Conservation (phyloP, 2,329 filamentous ascomycete genomes). For the Alternaria viburni region DNA sequence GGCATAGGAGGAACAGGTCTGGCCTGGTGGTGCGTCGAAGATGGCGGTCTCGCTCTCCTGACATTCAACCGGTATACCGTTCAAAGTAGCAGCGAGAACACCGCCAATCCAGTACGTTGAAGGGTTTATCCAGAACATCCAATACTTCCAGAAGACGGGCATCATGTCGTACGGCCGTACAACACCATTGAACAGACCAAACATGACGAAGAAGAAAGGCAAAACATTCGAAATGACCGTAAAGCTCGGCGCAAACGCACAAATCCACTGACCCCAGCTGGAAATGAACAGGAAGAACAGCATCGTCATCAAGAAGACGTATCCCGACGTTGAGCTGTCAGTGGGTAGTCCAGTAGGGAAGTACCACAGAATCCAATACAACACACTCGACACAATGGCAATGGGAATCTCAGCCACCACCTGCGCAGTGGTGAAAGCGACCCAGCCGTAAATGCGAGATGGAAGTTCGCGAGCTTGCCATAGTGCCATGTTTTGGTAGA, state of each 20-base stretch:
- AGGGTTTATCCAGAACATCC: conserved; percentile 73
- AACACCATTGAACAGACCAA: conserved; percentile 78
- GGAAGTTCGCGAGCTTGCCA: conserved; percentile 78
- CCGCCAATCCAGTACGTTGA: conserved; percentile 76
- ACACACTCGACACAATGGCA: conserved; percentile 66
- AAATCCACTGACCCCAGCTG: conserved; percentile 84
- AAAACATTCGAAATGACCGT: conserved; percentile 76
- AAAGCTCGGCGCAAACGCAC: conserved; percentile 78
- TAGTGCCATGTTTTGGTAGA: conserved; percentile 73
- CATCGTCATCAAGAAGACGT: conserved; percentile 78
- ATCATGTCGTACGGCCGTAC: conserved; percentile 70
- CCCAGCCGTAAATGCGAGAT: conserved; percentile 77
- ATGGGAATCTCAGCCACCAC: conserved; percentile 75
- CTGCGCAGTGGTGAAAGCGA: conserved; percentile 70
- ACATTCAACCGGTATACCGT: conserved; percentile 54
- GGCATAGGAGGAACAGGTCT: conserved; percentile 71
- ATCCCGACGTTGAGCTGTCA: conserved; percentile 70
- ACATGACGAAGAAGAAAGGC: conserved; percentile 83
- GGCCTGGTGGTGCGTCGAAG: conserved; percentile 69
- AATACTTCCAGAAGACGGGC: conserved; percentile 75
- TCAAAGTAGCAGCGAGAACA: conserved; percentile 68
- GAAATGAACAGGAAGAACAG: conserved; percentile 79
- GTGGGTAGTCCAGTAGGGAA: conserved; percentile 74
- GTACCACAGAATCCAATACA: conserved; percentile 81
- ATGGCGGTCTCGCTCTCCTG: conserved; percentile 63